Conservation (phyloP, 306 rosid genomes). For the Vachellia collinsii region DNA sequence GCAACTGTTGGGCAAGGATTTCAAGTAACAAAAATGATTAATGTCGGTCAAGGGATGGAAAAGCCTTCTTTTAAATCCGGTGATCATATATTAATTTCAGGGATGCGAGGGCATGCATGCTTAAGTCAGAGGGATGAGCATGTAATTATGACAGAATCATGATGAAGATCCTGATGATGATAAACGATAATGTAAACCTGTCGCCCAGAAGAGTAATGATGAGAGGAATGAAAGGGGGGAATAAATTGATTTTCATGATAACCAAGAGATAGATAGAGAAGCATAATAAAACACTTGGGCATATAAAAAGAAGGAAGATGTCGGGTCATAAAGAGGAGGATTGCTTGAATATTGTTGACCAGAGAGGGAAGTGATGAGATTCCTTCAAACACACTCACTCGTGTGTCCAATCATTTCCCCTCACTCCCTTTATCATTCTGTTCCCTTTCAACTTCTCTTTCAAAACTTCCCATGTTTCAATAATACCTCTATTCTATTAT, state of each 20-base stretch:
- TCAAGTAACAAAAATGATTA: background rate
- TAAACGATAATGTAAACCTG: conserved; percentile 24
- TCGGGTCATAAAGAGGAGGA: conserved; percentile 37
- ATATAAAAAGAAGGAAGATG: conserved; percentile 28
- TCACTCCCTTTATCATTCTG: conserved; percentile 41
- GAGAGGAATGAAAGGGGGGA: conserved; percentile 31
- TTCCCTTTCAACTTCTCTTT: conserved; percentile 25
- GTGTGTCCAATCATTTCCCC: conserved; percentile 52
- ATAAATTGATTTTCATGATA: conserved; percentile 37
- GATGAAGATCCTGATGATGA: conserved; percentile 30
- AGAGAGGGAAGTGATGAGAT: conserved; percentile 9
- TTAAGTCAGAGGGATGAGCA: conserved; percentile 30
- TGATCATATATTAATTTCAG: background rate
- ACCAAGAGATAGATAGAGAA: background rate
- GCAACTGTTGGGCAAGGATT: background rate
- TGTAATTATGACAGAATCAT: conserved; percentile 25
- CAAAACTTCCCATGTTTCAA: conserved; percentile 23
- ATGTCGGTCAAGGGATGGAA: background rate
- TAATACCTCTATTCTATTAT: too few relatives aligned
- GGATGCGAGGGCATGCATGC: conserved; percentile 34
- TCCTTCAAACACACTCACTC: conserved; percentile 49
- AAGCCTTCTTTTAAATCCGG: background rate
- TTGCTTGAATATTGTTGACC: conserved; percentile 36
- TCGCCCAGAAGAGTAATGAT: conserved; percentile 30
- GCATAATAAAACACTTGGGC: conserved; percentile 18